phyloP scores from a whole-genome alignment of 257 asterid species.

The Solanum pennellii region DNA sequence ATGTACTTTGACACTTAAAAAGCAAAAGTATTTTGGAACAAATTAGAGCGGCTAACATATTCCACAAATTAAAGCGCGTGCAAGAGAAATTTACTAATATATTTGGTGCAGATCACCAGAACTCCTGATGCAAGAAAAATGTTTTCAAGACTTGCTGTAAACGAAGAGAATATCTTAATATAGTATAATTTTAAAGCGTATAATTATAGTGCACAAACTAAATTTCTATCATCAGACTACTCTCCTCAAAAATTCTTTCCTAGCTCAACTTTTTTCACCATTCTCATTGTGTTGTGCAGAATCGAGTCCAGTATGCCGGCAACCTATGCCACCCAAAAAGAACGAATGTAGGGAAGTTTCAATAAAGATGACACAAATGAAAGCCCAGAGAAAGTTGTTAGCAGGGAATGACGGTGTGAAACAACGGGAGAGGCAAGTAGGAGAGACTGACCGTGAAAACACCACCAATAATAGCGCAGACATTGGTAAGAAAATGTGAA shows the following conservation, averaged over 20 bases:
- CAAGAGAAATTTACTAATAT: too few species aligned
- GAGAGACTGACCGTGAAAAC: constrained; percentile 68
- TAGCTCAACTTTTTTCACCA: constrained; percentile 72
- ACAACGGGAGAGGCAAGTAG: background rate
- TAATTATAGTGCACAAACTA: background rate
- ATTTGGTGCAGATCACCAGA: background rate
- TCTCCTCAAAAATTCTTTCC: constrained; percentile 66
- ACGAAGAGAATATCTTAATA: background rate
- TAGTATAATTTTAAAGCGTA: background rate
- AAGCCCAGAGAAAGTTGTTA: background rate
- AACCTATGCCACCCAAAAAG: constrained; percentile 45
- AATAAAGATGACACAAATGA: background rate
- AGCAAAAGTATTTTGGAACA: too few species aligned
- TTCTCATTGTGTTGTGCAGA: constrained; percentile 55
- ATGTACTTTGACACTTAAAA: too few species aligned
- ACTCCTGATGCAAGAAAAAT: background rate
- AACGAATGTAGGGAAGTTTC: background rate
- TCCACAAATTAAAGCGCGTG: too few species aligned
- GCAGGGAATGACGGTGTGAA: background rate
- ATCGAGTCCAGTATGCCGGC: constrained; percentile 85
- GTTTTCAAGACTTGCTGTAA: background rate
- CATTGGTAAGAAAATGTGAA: constrained; percentile 68
- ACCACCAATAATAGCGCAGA: constrained; percentile 91
- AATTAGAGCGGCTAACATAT: too few species aligned
- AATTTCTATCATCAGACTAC: background rate